These are phyloP conservation scores for Didymosphaeria variabile DNA, from an alignment of 2,329 filamentous ascomycete species.

Conservation along the genomic window DNA sequence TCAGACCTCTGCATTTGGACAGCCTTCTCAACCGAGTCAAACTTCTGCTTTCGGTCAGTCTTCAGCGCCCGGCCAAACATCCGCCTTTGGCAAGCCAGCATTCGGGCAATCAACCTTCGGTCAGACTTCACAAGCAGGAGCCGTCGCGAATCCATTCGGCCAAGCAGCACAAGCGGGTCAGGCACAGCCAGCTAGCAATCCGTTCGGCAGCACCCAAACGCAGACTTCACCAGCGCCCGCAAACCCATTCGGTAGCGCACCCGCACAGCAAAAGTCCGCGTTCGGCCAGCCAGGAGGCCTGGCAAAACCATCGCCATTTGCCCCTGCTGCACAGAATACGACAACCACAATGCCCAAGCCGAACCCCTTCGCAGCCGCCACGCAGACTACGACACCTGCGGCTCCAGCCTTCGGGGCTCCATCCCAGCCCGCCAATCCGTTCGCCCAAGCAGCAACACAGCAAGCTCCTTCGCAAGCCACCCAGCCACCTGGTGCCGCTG, in stretches of 20 bases:
- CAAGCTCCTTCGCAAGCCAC: slow-evolving; percentile 63
- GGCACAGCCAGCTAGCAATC: slow-evolving; percentile 26
- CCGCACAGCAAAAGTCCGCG: slow-evolving; percentile 29
- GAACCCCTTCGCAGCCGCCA: slow-evolving; percentile 32
- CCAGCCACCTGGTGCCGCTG: slow-evolving; percentile 51
- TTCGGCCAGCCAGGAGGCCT: slow-evolving; percentile 48
- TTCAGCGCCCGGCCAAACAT: slow-evolving; percentile 37
- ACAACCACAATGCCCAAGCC: slow-evolving; percentile 19
- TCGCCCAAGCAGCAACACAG: slow-evolving; percentile 22
- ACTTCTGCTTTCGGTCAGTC: slow-evolving; percentile 30
- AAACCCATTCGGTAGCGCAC: slow-evolving; percentile 30
- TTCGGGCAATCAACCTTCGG: slow-evolving; percentile 1
- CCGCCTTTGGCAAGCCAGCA: slow-evolving; percentile 37
- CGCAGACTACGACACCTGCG: slow-evolving; percentile 21
- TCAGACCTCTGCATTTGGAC: neutral
- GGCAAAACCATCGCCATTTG: slow-evolving; percentile 38
- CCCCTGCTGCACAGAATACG: slow-evolving; percentile 20
- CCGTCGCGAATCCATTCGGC: slow-evolving; percentile 43
- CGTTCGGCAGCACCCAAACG: slow-evolving; percentile 32
- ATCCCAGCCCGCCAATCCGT: slow-evolving; percentile 20
- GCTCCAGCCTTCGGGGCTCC: slow-evolving; percentile 29
- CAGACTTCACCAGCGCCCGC: slow-evolving; percentile 21
- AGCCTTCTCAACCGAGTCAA: slow-evolving; percentile 25
- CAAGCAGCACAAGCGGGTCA: slow-evolving; percentile 34
- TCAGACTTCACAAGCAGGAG: slow-evolving; percentile 42